Evolutionary conservation across 208 protist species (phyloP).

Genomic region (Trypanosoma theileri): DNA sequence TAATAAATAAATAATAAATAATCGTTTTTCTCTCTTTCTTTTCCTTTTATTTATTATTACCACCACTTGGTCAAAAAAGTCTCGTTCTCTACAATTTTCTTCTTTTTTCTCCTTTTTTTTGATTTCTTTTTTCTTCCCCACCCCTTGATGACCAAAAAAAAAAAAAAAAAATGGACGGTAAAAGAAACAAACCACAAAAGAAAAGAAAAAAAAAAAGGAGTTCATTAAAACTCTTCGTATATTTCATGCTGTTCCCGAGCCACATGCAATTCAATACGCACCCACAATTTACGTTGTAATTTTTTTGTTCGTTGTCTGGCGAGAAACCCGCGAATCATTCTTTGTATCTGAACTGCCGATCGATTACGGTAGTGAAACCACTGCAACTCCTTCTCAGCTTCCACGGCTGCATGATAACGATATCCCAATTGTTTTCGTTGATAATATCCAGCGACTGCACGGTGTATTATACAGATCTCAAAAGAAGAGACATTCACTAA

Average conservation of each 20-base stretch:
- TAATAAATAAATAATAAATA: constrained; percentile 10
- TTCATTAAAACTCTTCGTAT: constrained; percentile 26
- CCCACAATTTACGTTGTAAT: constrained; percentile 44
- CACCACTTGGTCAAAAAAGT: neutral
- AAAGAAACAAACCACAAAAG: neutral
- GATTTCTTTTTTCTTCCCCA: neutral
- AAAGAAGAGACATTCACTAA: constrained; percentile 34
- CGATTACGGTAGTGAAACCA: constrained; percentile 43
- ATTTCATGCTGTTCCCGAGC: constrained; percentile 40
- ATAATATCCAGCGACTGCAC: constrained; percentile 39
- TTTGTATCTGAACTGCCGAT: constrained; percentile 42
- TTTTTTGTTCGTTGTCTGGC: constrained; percentile 42
- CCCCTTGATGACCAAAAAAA: neutral
- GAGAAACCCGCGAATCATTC: constrained; percentile 48
- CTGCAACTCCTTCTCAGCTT: constrained; percentile 31
- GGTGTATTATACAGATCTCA: constrained; percentile 45
- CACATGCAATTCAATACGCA: constrained; percentile 43
- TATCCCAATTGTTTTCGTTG: constrained; percentile 33
- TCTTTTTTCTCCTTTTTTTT: constrained; percentile 14
- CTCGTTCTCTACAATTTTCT: neutral
- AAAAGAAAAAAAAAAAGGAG: constrained; percentile 5
- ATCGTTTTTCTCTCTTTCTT: no score
- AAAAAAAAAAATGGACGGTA: neutral
- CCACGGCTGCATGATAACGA: constrained; percentile 27
- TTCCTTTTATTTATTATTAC: no score